Conservation (phyloP, 2,329 filamentous ascomycete species). For the Trichocomaceae sp. region DNA sequence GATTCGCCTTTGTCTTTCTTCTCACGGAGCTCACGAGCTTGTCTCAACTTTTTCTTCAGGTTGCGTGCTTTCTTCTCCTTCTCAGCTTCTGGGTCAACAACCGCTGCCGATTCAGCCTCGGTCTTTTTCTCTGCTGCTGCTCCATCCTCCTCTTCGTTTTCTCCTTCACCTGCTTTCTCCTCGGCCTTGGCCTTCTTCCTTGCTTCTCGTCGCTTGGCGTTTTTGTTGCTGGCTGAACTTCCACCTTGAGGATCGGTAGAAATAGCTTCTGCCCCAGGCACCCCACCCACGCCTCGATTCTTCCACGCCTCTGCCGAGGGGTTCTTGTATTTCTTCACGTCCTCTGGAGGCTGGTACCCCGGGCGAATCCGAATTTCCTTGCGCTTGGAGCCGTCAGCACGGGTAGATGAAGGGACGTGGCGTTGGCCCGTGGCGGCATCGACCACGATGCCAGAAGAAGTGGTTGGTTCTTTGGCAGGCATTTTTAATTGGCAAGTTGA, state of each 20-base stretch:
- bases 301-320: conserved; percentile 79
- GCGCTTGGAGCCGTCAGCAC: conserved; percentile 82
- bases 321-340: conserved; percentile 94
- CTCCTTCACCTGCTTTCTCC: conserved; percentile 30
- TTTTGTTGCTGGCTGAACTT: conserved; percentile 65
- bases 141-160: conserved; percentile 3
- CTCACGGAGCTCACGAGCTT: conserved; percentile 80
- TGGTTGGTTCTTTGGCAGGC: conserved; percentile 34
- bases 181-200: conserved; percentile 51
- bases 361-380: conserved; percentile 92
- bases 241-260: conserved; percentile 46
- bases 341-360: conserved; percentile 88
- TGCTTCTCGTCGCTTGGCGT: conserved; percentile 70
- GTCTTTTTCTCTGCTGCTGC: conserved; percentile 14
- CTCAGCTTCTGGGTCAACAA: conserved; percentile 63
- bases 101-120: neutral
- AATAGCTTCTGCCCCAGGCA: conserved; percentile 63
- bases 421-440: conserved; percentile 70
- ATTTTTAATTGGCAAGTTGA: conserved; percentile 31
- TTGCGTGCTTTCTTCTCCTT: conserved; percentile 89
- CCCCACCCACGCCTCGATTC: conserved; percentile 53
- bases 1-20: conserved; percentile 84
- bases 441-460: conserved; percentile 64
- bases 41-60: conserved; percentile 88
- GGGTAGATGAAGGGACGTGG: conserved; percentile 78